Conservation (phyloP, 192 early-diverging fungal genomes). For the Entomortierella chlamydospora region DNA sequence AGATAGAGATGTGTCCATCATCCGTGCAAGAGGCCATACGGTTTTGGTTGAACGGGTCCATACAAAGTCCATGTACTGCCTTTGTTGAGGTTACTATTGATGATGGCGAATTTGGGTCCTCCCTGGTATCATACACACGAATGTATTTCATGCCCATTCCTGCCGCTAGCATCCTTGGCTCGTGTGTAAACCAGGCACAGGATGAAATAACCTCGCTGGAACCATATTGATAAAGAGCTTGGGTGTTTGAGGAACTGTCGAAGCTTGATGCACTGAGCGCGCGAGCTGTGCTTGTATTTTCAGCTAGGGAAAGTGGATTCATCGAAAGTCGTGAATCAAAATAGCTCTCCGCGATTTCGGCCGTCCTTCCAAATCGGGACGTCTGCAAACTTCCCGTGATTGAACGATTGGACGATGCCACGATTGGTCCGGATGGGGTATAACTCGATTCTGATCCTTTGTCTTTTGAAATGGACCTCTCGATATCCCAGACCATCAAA, state of each 20-base stretch:
- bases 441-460: constrained; percentile 34
- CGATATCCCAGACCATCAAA: constrained; percentile 82
- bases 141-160: constrained; percentile 81
- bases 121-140: constrained; percentile 76
- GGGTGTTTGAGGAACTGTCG: constrained; percentile 39
- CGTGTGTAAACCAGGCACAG: constrained; percentile 71
- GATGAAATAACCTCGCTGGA: constrained; percentile 74
- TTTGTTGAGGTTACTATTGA: constrained; percentile 72
- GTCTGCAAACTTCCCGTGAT: constrained; percentile 31
- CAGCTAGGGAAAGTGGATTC: constrained; percentile 47
- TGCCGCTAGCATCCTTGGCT: constrained; percentile 69
- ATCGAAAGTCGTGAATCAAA: constrained; percentile 48
- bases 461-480: constrained; percentile 59
- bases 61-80: constrained; percentile 71
- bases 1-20: constrained; percentile 73
- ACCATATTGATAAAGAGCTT: constrained; percentile 69
- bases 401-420: constrained; percentile 19
- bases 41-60: constrained; percentile 76
- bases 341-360: constrained; percentile 42
- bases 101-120: constrained; percentile 57
- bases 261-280: constrained; percentile 37
- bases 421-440: constrained; percentile 40
- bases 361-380: constrained; percentile 36
- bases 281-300: constrained; percentile 40
- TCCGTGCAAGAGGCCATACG: constrained; percentile 80